These are phyloP conservation scores for Arthonia radiata DNA, from an alignment of 495 filamentous ascomycete species.

Conservation along the genomic window DNA sequence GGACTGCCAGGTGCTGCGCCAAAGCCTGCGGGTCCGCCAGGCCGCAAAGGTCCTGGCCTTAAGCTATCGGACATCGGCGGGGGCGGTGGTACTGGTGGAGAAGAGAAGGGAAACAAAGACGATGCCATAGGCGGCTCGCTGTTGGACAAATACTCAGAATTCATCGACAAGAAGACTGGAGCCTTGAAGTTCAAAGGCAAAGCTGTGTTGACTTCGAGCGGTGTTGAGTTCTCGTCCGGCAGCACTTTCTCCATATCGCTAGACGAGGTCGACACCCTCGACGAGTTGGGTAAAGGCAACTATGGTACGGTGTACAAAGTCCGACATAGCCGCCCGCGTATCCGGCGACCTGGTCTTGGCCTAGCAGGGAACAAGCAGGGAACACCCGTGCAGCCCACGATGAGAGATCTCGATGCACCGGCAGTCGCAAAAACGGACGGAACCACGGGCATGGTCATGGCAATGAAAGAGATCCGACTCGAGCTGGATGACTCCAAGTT, in stretches of 20 bases:
- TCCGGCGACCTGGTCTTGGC: conserved; percentile 58
- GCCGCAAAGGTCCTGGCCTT: conserved; percentile 11
- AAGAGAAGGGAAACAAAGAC: not conserved
- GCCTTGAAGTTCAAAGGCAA: conserved; percentile 86
- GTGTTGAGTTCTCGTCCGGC: conserved; percentile 77
- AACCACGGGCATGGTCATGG: conserved; percentile 55
- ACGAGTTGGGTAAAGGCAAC: conserved; percentile 93
- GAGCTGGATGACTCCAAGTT: conserved; percentile 95
- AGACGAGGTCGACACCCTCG: conserved; percentile 83
- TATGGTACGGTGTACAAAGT: conserved; percentile 98
- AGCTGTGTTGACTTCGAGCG: conserved; percentile 62
- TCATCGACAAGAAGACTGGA: conserved; percentile 74
- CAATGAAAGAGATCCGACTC: conserved; percentile 97
- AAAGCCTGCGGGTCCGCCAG: conserved; percentile 5
- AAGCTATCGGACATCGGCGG: conserved; percentile 15
- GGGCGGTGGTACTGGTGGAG: conserved; percentile 4
- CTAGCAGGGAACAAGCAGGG: conserved; percentile 30
- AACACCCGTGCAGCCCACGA: conserved; percentile 6
- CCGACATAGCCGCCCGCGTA: conserved; percentile 52
- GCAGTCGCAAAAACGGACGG: conserved; percentile 18
- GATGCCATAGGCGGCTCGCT: conserved; percentile 16
- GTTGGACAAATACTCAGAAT: conserved; percentile 78
- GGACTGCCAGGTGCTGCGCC: conserved; percentile 13
- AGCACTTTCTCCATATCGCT: conserved; percentile 82
- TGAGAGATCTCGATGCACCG: conserved; percentile 7